Conservation (phyloP, 345 rosid genomes). For the Hibiscus trionum region DNA sequence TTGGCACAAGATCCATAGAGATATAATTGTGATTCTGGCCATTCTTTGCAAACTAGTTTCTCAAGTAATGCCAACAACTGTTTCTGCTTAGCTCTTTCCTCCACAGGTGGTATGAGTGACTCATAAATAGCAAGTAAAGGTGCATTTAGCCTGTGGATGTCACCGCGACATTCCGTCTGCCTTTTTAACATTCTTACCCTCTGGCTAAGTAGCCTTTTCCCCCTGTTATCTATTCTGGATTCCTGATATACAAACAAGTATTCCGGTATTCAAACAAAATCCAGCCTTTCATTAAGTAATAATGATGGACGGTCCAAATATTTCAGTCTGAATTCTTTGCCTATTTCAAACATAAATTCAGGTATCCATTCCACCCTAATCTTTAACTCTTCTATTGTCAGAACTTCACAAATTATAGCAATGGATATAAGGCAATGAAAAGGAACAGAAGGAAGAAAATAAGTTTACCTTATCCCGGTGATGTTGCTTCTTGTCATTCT, state of each 20-base stretch:
- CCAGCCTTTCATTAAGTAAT: too few relatives aligned
- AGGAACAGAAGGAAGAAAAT: background rate
- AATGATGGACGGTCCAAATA: too few relatives aligned
- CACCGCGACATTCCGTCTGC: slow-evolving; percentile 46
- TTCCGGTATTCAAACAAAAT: too few relatives aligned
- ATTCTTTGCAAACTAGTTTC: slow-evolving; percentile 66
- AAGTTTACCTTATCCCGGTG: slow-evolving; percentile 20
- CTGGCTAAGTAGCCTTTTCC: slow-evolving; percentile 55
- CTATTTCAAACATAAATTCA: background rate
- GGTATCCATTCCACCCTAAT: background rate
- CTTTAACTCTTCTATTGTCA: background rate
- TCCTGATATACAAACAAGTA: slow-evolving; percentile 41
- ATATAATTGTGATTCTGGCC: slow-evolving; percentile 79
- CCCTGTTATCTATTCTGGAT: slow-evolving; percentile 68
- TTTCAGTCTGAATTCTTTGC: too few relatives aligned
- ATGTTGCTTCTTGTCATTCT: slow-evolving; percentile 13
- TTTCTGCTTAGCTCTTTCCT: slow-evolving; percentile 78
- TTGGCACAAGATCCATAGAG: slow-evolving; percentile 96
- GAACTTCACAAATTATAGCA: background rate
- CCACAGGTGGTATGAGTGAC: slow-evolving; percentile 73
- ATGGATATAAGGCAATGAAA: too few relatives aligned
- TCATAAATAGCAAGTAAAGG: slow-evolving; percentile 59
- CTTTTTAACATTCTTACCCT: slow-evolving; percentile 55
- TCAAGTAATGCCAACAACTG: slow-evolving; percentile 56
- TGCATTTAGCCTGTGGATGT: slow-evolving; percentile 48